phyloP scores from a whole-genome alignment of 306 rosid species.

The Lathyrus oleraceus region DNA sequence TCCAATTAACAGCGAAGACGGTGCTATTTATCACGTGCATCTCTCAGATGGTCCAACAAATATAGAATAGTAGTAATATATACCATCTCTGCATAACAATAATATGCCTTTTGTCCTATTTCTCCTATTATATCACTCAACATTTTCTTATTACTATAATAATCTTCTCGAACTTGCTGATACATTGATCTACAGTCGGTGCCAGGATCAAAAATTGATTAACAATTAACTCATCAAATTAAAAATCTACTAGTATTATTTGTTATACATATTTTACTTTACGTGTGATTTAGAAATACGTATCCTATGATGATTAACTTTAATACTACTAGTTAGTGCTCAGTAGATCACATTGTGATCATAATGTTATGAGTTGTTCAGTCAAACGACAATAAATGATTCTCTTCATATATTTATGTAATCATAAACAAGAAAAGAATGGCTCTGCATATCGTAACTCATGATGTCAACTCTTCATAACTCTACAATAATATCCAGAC shows the following conservation, averaged over 20 bases:
- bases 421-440: constrained; percentile 13
- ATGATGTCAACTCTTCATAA: constrained; percentile 37
- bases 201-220: not conserved
- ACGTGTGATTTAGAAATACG: constrained; percentile 41
- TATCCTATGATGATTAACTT: constrained; percentile 1
- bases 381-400: constrained; percentile 37
- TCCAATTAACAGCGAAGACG: constrained; percentile 56
- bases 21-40: constrained; percentile 45
- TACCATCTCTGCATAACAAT: constrained; percentile 34
- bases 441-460: constrained; percentile 32
- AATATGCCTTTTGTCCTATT: constrained; percentile 39
- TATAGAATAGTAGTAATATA: not conserved
- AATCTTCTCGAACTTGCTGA: constrained; percentile 40
- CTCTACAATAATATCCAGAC: constrained; percentile 29
- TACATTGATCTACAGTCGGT: constrained; percentile 1
- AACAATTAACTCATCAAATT: no score
- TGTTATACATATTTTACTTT: not conserved
- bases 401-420: not conserved
- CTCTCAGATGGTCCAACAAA: constrained; percentile 32
- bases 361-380: constrained; percentile 5
- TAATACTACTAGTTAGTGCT: not conserved
- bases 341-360: constrained; percentile 12
- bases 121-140: constrained; percentile 8
- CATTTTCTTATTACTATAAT: constrained; percentile 1
- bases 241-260: no score